These are phyloP conservation scores for Salix brachista DNA, from an alignment of 345 rosid genomes.

Conservation along the genomic window DNA sequence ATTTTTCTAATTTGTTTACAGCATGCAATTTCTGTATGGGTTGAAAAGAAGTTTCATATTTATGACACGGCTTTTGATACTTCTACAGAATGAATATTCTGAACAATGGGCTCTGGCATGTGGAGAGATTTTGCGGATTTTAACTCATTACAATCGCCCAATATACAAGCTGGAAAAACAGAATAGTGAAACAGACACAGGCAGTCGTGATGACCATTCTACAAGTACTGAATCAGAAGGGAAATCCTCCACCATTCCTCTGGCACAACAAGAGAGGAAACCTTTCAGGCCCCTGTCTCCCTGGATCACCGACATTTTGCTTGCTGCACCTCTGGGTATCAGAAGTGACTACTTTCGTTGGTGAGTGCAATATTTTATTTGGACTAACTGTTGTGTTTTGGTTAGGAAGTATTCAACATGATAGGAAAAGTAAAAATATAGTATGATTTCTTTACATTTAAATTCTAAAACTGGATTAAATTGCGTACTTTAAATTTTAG, in stretches of 20 bases:
- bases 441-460: not conserved
- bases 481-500: not conserved
- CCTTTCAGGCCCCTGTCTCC: conserved; percentile 93
- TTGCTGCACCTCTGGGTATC: conserved; percentile 88
- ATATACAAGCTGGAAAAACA: conserved; percentile 66
- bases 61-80: not conserved
- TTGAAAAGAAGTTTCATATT: not conserved
- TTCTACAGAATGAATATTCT: conserved; percentile 77
- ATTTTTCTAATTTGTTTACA: conserved; percentile 4
- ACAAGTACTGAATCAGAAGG: conserved; percentile 42
- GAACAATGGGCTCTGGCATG: conserved; percentile 99
- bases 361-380: conserved; percentile 41
- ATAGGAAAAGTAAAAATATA: not conserved
- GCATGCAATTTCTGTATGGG: not conserved
- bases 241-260: conserved; percentile 39
- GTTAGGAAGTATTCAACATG: not conserved
- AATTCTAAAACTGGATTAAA: not conserved
- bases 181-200: conserved; percentile 52
- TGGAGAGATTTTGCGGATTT: conserved; percentile 87
- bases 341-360: conserved; percentile 97
- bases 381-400: not conserved
- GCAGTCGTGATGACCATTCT: conserved; percentile 39
- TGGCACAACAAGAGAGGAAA: conserved; percentile 66
- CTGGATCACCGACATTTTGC: conserved; percentile 90
- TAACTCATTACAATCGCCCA: conserved; percentile 98